Evolutionary conservation across 495 filamentous ascomycete species (phyloP).

Genomic region (Talaromyces proteolyticus): DNA sequence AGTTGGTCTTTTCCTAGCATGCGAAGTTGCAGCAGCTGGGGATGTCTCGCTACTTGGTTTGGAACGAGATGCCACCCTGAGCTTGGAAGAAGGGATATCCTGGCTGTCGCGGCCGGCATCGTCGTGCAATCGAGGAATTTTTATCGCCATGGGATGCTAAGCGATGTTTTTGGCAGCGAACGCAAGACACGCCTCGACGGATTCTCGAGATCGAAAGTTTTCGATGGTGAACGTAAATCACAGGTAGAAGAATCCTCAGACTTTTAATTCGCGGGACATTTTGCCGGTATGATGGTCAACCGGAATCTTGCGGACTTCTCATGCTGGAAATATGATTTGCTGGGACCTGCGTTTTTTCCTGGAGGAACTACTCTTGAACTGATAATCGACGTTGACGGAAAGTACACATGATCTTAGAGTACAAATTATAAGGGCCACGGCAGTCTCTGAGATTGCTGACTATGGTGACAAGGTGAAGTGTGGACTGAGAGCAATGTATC

Average conservation of each 20-base stretch:
- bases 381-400: constrained; percentile 12
- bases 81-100: constrained; percentile 11
- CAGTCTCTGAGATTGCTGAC: constrained; percentile 5
- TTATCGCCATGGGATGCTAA: constrained; percentile 25
- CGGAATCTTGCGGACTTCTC: constrained; percentile 15
- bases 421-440: constrained; percentile 16
- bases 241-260: constrained; percentile 7
- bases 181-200: too few relatives aligned
- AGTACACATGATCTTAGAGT: constrained; percentile 18
- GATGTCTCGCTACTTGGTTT: constrained; percentile 19
- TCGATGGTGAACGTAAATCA: too few relatives aligned
- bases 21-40: constrained; percentile 15
- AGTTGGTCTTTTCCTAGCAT: constrained; percentile 34
- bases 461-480: constrained; percentile 5
- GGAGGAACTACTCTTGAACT: constrained; percentile 7
- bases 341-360: constrained; percentile 10
- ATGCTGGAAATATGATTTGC: constrained; percentile 18
- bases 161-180: constrained; percentile 10
- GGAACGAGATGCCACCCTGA: constrained; percentile 14
- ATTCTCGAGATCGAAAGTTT: too few relatives aligned
- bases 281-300: constrained; percentile 21
- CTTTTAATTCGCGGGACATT: constrained; percentile 22
- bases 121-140: constrained; percentile 20
- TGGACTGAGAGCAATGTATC: constrained; percentile 2
- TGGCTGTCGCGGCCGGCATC: background rate